These are phyloP conservation scores for Chaetomium olivaceum DNA, from an alignment of 2,329 filamentous ascomycete species.

Conservation along the genomic window DNA sequence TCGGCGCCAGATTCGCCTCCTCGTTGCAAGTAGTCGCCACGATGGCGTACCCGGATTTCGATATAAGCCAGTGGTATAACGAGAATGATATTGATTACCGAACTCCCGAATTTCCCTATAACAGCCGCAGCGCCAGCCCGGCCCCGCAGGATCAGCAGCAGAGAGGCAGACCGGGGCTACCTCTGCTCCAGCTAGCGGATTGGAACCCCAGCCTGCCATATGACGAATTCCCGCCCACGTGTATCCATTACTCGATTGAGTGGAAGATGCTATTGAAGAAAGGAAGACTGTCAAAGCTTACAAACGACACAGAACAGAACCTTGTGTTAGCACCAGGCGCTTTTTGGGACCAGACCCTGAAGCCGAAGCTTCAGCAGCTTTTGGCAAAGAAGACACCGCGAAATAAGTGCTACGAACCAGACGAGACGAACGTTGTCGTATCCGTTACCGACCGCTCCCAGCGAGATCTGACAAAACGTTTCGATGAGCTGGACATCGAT, in stretches of 20 bases:
- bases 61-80: constrained; percentile 1
- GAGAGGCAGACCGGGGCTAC: not conserved
- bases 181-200: constrained; percentile 1
- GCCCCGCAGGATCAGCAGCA: not conserved
- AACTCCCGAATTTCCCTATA: not conserved
- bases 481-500: constrained; percentile 31
- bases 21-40: no score
- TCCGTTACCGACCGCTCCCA: constrained; percentile 35
- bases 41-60: not conserved
- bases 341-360: constrained; percentile 24
- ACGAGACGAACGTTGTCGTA: constrained; percentile 30
- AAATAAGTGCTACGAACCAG: constrained; percentile 26
- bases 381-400: constrained; percentile 22
- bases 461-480: constrained; percentile 34
- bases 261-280: constrained; percentile 29
- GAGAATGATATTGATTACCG: constrained; percentile 3
- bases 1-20: no score
- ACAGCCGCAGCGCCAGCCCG: not conserved
- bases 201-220: constrained; percentile 7
- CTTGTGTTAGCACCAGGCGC: constrained; percentile 32
- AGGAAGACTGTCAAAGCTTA: constrained; percentile 28
- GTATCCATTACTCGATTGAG: constrained; percentile 35
- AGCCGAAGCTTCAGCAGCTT: constrained; percentile 24
- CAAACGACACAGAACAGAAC: constrained; percentile 33
- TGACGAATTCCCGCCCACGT: constrained; percentile 20